phyloP scores from a whole-genome alignment of 2,329 filamentous ascomycete species.

The Botrytis aclada region DNA sequence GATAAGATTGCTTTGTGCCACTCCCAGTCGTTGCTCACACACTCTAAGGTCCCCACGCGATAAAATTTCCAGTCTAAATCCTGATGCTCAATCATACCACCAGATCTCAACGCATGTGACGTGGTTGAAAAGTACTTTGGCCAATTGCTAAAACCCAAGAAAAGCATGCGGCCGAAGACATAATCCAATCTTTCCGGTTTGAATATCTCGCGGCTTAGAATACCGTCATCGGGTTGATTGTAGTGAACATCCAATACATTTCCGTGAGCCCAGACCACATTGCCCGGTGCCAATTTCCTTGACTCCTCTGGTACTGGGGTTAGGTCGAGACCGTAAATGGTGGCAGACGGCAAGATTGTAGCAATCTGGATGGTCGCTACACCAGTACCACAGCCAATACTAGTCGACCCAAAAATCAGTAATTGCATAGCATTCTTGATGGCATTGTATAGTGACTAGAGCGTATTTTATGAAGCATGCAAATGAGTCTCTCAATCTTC shows the following conservation, averaged over 20 bases:
- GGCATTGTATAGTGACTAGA: background rate
- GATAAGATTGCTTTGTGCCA: conserved; percentile 12
- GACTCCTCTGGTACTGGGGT: conserved; percentile 6
- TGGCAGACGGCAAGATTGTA: conserved; percentile 7
- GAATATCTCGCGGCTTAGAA: conserved; percentile 12
- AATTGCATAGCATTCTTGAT: background rate
- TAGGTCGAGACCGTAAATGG: conserved; percentile 12
- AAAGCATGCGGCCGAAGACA: conserved; percentile 16
- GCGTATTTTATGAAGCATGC: background rate
- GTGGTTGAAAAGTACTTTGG: conserved; percentile 9
- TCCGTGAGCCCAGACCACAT: conserved; percentile 9
- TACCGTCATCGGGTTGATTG: background rate
- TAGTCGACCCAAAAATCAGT: background rate
- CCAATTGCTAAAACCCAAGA: conserved; percentile 15
- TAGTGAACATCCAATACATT: conserved; percentile 12
- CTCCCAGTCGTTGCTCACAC: conserved; percentile 8
- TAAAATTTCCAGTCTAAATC: conserved; percentile 20
- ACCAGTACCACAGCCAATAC: conserved; percentile 16
- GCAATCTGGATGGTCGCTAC: conserved; percentile 13
- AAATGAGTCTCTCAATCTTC: background rate
- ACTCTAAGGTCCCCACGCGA: conserved; percentile 7
- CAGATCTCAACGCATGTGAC: conserved; percentile 2
- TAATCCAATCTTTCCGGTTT: conserved; percentile 4
- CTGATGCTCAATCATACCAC: conserved; percentile 17
- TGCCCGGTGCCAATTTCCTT: background rate